Base-by-base conservation (phyloP, 2,329 filamentous ascomycete genomes). In the Cercospora brassicicola region DNA sequence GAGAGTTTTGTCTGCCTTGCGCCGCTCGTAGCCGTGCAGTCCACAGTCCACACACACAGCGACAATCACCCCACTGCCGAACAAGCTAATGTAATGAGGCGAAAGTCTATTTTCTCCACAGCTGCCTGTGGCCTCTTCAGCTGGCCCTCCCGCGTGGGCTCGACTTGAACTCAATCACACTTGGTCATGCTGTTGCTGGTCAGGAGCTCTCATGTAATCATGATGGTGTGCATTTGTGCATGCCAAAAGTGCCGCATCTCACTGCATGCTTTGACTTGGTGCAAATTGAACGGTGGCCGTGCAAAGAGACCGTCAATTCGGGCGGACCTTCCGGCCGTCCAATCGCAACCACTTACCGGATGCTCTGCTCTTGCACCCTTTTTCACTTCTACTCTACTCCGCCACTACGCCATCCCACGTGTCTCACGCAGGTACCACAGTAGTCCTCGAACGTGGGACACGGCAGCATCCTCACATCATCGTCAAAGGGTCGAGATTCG, bases 21-120 rank as follows among this genome's bases (percentile, higher is more conserved):
- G 15, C 31, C 15, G 55, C 18, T 11, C 55, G 53, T 57, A 20
- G 53, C 15, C 15, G 48, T 57, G 30, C 26, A 30, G 39, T 55
- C 15, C 26, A 48, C 42, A n/a, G 39, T 55, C 15, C 15, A 23
- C 48, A 55, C 48, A 30, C 36, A 36, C 18, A 13, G 15, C 65
- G 48, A 36, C 39, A 48, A 30, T 30, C 15, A 13, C 55, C 61
- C 51, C 10, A 36, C 42, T 62, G 33, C 64, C 59, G 64, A 62
- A 8, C 15, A 62, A 60, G 62, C 62, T 64, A 64, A 59, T 64
- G 62, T 30, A 59, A 59, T 64, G 62, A 64, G 28, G 33, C 62
- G 62, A 64, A 64, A 59, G 62, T 57, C 36, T 64, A 57, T 57
- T 57, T 57, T 11, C 53, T 42, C n/a, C 31, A 15, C 55, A 36